phyloP scores from a whole-genome alignment of 2,329 filamentous ascomycete genomes.

The Botrytis deweyae region DNA sequence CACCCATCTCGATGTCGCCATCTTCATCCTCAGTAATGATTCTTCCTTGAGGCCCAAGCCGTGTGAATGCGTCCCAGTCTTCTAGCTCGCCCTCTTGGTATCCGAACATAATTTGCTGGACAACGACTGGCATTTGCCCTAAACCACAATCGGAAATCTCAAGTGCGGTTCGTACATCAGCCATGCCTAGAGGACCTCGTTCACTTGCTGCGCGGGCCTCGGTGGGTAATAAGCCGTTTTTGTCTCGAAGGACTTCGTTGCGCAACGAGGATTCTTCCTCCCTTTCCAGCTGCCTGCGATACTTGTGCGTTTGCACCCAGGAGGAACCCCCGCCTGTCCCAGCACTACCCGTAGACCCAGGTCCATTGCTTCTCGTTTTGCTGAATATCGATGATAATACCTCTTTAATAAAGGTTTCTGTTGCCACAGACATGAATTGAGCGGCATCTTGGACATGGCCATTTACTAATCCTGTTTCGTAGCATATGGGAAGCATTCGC shows the following conservation, averaged over 20 bases:
- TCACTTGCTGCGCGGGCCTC: slow-evolving; percentile 75
- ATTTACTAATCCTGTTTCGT: slow-evolving; percentile 60
- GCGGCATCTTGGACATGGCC: slow-evolving; percentile 61
- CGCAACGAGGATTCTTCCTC: slow-evolving; percentile 73
- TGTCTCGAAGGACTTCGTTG: slow-evolving; percentile 74
- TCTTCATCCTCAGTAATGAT: slow-evolving; percentile 38
- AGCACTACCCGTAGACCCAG: slow-evolving; percentile 59
- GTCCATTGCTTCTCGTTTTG: slow-evolving; percentile 63
- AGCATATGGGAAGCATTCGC: slow-evolving; percentile 67
- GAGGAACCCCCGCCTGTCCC: slow-evolving; percentile 64
- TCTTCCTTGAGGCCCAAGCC: slow-evolving; percentile 38
- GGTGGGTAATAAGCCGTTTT: slow-evolving; percentile 74
- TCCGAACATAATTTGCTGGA: slow-evolving; percentile 65
- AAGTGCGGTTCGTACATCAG: slow-evolving; percentile 74
- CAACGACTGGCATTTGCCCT: slow-evolving; percentile 73
- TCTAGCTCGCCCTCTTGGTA: slow-evolving; percentile 78
- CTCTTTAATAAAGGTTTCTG: slow-evolving; percentile 67
- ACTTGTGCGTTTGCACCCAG: slow-evolving; percentile 78
- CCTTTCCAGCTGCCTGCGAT: slow-evolving; percentile 68
- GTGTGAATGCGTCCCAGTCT: slow-evolving; percentile 59
- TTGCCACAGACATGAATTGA: slow-evolving; percentile 63
- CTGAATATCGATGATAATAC: slow-evolving; percentile 62
- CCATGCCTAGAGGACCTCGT: slow-evolving; percentile 70
- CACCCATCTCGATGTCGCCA: slow-evolving; percentile 41
- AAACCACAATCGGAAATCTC: slow-evolving; percentile 74